Evolutionary conservation across 306 rosid species (phyloP).

Genomic region (Psophocarpus tetragonolobus): DNA sequence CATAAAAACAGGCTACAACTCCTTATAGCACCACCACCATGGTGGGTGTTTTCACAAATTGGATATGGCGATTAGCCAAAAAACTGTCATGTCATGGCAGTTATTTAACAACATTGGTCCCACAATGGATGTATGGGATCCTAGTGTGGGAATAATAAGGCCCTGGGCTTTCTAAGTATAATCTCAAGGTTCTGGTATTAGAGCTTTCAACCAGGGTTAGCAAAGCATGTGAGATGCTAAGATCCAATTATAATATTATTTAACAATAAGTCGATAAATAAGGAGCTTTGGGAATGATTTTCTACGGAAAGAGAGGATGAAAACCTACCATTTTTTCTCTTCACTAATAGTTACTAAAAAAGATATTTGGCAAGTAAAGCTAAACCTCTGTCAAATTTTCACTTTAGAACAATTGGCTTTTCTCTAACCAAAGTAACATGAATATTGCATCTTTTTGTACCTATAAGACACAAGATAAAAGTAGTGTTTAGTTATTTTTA

Average conservation of each 20-base stretch:
- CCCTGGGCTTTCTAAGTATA: not conserved
- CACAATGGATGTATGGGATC: too few relatives aligned
- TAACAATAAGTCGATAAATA: not conserved
- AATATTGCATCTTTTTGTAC: too few relatives aligned
- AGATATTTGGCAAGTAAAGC: not conserved
- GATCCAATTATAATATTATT: not conserved
- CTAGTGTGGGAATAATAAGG: not conserved
- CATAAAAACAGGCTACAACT: too few relatives aligned
- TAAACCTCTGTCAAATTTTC: not conserved
- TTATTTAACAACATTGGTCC: too few relatives aligned
- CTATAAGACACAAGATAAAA: too few relatives aligned
- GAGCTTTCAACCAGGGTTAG: not conserved
- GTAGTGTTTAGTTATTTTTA: too few relatives aligned
- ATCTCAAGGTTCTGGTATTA: not conserved
- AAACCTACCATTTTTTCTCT: slow-evolving; percentile 4
- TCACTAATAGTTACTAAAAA: not conserved
- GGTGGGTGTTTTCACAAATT: too few relatives aligned
- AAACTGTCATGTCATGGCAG: too few relatives aligned
- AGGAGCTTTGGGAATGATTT: not conserved
- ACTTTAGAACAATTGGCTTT: slow-evolving; percentile 1
- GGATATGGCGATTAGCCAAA: too few relatives aligned
- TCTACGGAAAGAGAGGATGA: slow-evolving; percentile 1
- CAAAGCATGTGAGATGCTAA: too few relatives aligned
- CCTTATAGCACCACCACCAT: too few relatives aligned
- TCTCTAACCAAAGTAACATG: not conserved